Conservation (phyloP, 805 yeast genomes). For the Cyberlindnera misumaiensis region DNA sequence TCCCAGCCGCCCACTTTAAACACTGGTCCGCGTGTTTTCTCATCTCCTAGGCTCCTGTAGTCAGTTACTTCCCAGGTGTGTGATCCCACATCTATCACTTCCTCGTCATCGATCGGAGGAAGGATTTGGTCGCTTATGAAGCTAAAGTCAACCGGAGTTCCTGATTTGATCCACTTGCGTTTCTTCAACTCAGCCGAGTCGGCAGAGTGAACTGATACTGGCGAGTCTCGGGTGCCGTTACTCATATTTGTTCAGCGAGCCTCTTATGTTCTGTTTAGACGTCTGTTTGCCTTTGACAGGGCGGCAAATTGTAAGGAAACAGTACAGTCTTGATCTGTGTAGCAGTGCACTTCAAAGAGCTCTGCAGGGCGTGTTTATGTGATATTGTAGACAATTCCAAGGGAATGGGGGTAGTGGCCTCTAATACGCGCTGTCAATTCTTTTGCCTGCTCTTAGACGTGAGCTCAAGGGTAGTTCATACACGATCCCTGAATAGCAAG, state of each 20-base stretch:
- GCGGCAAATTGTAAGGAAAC: too few relatives aligned
- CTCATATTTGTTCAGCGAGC: too few relatives aligned
- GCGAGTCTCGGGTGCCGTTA: too few relatives aligned
- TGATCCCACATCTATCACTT: slow-evolving; percentile 23
- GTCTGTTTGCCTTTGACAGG: too few relatives aligned
- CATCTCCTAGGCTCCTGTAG: slow-evolving; percentile 20
- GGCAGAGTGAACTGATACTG: too few relatives aligned
- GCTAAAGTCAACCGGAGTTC: slow-evolving; percentile 11
- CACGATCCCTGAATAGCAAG: neutral
- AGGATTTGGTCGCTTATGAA: slow-evolving; percentile 16
- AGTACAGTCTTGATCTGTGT: too few relatives aligned
- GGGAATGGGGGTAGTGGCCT: too few relatives aligned
- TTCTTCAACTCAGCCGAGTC: slow-evolving; percentile 3
- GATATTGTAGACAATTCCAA: too few relatives aligned
- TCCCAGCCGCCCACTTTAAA: slow-evolving; percentile 55
- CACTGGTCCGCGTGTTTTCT: slow-evolving; percentile 31
- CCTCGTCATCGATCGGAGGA: slow-evolving; percentile 26
- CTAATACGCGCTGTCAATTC: too few relatives aligned
- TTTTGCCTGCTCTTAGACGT: neutral
- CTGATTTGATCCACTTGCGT: slow-evolving; percentile 3
- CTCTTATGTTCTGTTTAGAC: too few relatives aligned
- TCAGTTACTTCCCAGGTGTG: slow-evolving; percentile 35
- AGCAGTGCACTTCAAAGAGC: too few relatives aligned
- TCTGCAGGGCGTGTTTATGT: too few relatives aligned
- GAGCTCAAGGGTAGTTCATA: neutral